These are phyloP conservation scores for Paracamarosporium sp. DNA, from an alignment of 2,329 filamentous ascomycete species.

Conservation along the genomic window DNA sequence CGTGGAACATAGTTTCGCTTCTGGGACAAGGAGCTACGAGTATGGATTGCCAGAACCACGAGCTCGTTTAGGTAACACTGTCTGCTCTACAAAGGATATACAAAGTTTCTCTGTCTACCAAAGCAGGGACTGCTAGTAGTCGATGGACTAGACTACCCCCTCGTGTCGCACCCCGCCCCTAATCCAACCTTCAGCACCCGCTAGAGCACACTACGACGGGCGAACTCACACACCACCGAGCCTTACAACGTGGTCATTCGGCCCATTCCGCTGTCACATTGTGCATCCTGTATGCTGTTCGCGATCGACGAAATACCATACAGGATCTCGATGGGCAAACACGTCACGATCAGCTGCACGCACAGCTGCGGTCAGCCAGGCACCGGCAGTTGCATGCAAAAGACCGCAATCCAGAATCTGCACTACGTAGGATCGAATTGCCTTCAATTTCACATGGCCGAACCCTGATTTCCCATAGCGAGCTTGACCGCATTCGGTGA, in stretches of 20 bases:
- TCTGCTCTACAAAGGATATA: no score
- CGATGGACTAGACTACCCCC: no score
- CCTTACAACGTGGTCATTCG: neutral
- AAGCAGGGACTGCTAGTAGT: no score
- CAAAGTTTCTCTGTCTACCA: no score
- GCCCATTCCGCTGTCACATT: neutral
- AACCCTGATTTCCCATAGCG: neutral
- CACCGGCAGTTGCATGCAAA: neutral
- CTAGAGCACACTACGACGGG: neutral
- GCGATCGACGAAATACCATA: neutral
- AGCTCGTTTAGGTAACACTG: no score
- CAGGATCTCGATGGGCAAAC: neutral
- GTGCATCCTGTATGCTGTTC: neutral
- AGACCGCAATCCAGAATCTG: neutral
- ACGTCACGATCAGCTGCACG: constrained; percentile 2
- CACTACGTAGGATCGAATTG: neutral
- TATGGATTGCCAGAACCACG: no score
- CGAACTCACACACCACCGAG: neutral
- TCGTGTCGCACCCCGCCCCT: no score
- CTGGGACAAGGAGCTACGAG: no score
- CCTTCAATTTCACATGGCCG: neutral
- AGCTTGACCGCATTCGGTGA: neutral
- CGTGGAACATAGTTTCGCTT: no score
- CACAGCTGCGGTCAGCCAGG: neutral
- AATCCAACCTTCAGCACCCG: neutral